Base-by-base conservation (phyloP, 2,329 filamentous ascomycete genomes). In the Rutstroemia sp. region DNA sequence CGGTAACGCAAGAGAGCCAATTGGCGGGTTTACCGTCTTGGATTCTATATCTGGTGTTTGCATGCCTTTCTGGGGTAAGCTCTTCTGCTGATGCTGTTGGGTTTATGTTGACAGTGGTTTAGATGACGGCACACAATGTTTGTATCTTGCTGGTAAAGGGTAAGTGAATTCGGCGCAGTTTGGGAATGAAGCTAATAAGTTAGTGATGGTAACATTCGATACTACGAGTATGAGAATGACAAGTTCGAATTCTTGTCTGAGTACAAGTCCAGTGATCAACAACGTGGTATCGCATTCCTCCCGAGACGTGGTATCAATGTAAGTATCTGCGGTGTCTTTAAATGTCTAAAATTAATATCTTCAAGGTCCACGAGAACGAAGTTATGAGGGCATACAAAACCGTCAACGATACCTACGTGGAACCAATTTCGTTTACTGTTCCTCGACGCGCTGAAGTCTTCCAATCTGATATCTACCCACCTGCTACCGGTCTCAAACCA, bases 71-170 rank as follows among this genome's bases (percentile, higher is more conserved):
- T 99, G 94, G 94, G 94, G 81, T 83, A 71, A 63, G 76, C 66
- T 17, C 17, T 48, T 36, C 50, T 25, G 23, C 17, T 5, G n/a
- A 44, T 4, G 30, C 46, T 46, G 63, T 71, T 57, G 70, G 44
- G 8, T 48, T 9, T 36, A 44, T 50, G 47, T 61, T 67, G 61
- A 62, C 58, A 19, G 46, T 47, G 23, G 50, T 10, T 54, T 51
- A 83, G 81, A 99, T 71, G 92, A 97, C 59, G 90, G 92, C 59
- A 96, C 89, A 52, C 91, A 94, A 75, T 95, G 90, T 71, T 78
- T 99, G 68, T 99, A 96, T 74, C 81, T 99, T 69, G 94, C 94
- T 67, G 94, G 94, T 70, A 97, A 97, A 78, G 94, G 92, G 89
- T 92, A 74, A 77, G 87, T 74, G 3, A 12, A 21, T 30, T 8